These are phyloP conservation scores for Aquilaria sinensis DNA, from an alignment of 345 rosid genomes.

Conservation along the genomic window DNA sequence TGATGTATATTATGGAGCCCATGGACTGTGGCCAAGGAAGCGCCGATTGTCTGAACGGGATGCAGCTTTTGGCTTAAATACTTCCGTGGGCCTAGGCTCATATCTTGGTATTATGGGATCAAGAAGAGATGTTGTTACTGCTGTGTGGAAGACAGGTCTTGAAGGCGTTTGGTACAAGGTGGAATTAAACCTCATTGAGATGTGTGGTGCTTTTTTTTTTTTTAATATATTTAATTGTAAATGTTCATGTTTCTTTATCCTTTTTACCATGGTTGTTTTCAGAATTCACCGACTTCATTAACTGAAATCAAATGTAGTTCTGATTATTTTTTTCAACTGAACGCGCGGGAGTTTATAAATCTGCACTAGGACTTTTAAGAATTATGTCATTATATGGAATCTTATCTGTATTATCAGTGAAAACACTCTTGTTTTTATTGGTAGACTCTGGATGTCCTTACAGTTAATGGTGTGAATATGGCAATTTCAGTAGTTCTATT, in stretches of 20 bases:
- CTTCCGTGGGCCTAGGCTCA: constrained; percentile 86
- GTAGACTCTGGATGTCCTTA: too few species aligned
- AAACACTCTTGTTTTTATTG: too few species aligned
- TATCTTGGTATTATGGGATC: constrained; percentile 99
- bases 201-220: neutral
- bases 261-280: neutral
- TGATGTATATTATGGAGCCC: constrained; percentile 55
- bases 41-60: constrained; percentile 96
- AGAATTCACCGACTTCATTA: too few species aligned
- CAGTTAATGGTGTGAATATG: too few species aligned
- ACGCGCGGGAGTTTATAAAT: too few species aligned
- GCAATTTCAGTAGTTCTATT: too few species aligned
- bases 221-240: neutral
- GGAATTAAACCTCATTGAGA: neutral
- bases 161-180: constrained; percentile 98
- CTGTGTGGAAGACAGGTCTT: constrained; percentile 94
- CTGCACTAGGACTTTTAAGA: too few species aligned
- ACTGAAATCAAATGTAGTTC: too few species aligned
- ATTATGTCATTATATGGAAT: too few species aligned
- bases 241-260: neutral
- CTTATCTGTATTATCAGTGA: too few species aligned
- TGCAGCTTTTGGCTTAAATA: constrained; percentile 95
- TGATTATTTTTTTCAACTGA: too few species aligned
- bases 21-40: constrained; percentile 91
- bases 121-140: constrained; percentile 91